Percentiles rank a stretch among this genome's conserved stretches.
Evolutionary conservation across 768 basidiomycete genomes (phyloP).

Genomic region (Arthromyces matolae): DNA sequence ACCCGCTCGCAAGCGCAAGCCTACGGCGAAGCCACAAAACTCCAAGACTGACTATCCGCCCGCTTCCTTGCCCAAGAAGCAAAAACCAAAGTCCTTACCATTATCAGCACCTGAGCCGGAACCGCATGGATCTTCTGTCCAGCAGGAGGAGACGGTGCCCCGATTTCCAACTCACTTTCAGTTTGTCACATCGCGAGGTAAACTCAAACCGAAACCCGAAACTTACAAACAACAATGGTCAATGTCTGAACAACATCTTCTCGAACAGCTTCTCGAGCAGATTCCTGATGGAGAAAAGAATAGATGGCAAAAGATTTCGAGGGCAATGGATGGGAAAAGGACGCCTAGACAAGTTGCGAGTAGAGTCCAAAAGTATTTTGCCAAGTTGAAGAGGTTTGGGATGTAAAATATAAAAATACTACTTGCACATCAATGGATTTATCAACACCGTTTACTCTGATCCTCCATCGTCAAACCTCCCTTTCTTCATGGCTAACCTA

Average conservation of each 20-base stretch:
- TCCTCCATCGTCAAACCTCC: too few species aligned
- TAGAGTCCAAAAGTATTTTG: conserved; percentile 85
- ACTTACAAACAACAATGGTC: conserved; percentile 87
- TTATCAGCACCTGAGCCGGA: not conserved
- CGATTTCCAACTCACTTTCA: too few species aligned
- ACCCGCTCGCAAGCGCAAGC: conserved; percentile 2
- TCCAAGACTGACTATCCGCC: not conserved
- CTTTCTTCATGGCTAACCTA: too few species aligned
- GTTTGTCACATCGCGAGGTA: conserved; percentile 1
- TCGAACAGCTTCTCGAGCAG: conserved; percentile 70
- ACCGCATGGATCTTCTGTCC: too few species aligned
- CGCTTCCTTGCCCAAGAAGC: not conserved
- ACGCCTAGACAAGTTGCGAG: conserved; percentile 86
- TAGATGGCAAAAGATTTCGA: conserved; percentile 81
- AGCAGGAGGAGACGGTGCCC: too few species aligned
- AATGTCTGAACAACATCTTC: conserved; percentile 68
- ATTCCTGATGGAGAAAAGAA: conserved; percentile 77
- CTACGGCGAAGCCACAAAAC: conserved; percentile 3
- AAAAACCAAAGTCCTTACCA: conserved; percentile 1
- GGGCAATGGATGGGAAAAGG: conserved; percentile 72
- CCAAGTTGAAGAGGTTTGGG: conserved; percentile 77
- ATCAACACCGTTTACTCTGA: too few species aligned
- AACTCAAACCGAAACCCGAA: conserved; percentile 50
- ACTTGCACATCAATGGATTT: too few species aligned
- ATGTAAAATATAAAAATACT: too few species aligned